phyloP scores from a whole-genome alignment of 139 green algal species.

The Haematococcus sp. region DNA sequence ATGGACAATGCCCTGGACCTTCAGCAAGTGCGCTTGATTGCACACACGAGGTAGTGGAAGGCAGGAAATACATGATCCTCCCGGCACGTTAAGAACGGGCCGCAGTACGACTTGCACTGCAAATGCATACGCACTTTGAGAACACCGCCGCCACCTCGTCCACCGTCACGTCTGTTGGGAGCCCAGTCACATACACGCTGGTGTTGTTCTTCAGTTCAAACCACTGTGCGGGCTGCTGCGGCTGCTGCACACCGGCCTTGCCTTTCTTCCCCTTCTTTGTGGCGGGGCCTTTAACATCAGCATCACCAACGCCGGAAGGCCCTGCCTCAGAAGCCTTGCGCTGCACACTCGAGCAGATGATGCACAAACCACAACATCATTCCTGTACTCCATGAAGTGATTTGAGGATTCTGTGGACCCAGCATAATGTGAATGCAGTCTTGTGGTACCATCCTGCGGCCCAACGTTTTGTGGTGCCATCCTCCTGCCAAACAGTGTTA shows the following conservation, averaged over 20 bases:
- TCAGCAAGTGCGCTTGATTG: too few relatives aligned
- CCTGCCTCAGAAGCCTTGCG: background rate
- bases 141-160: conserved; percentile 72
- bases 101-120: too few relatives aligned
- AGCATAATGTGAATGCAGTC: too few relatives aligned
- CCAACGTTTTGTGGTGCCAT: too few relatives aligned
- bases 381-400: background rate
- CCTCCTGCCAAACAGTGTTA: too few relatives aligned
- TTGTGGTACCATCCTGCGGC: too few relatives aligned
- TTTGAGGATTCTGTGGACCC: background rate
- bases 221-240: background rate
- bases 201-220: conserved; percentile 65
- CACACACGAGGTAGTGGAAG: too few relatives aligned
- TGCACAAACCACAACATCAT: background rate
- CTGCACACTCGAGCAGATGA: background rate
- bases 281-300: background rate
- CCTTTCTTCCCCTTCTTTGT: conserved; percentile 7
- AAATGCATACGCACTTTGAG: conserved; percentile 50
- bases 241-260: background rate
- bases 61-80: too few relatives aligned
- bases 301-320: background rate
- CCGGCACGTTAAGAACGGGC: too few relatives aligned
- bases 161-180: conserved; percentile 82
- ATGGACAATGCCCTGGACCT: too few relatives aligned
- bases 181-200: conserved; percentile 90